Base-by-base conservation (phyloP, 805 yeast species). In the Metschnikowia cubensis region DNA sequence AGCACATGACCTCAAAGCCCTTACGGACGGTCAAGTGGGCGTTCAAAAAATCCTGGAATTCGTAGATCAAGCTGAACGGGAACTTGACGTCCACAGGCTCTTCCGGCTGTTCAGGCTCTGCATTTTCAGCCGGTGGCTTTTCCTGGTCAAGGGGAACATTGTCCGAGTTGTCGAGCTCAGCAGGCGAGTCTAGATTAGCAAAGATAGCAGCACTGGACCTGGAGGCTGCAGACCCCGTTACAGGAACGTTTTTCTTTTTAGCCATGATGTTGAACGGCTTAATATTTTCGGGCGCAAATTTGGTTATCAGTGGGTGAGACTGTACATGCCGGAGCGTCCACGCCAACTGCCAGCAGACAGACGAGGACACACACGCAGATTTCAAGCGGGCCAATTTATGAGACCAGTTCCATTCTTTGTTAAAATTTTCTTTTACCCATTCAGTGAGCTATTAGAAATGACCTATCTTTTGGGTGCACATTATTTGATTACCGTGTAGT, bases 21-120 rank as follows among this genome's bases (percentile, higher is more conserved):
- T 60, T 65, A n/a, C 63, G 42, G 35, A 66, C 56, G 13, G 59
- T 58, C 60, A 73, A 51, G 35, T 67, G 56, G 4, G 63, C 70
- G 50, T 72, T 73, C 40, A 72, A 56, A 47, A 66, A 71, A 48
- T 74, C 78, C 51, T 74, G 78, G 15, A 62, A 52, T 13, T 57
- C 54, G 54, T 59, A 73, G 18, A 72, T 50, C 22, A 53, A 37
- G 20, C 35, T 55, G 44, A 55, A 40, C 1, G 63, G 62, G 20
- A 55, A 54, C 22, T 43, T 49, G 31, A 37, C 48, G 36, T 48
- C 39, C 18, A 42, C 53, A 11, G 51, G 53, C 21, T 34, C 33
- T 7, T 46, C 50, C 10, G 47, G 48, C 14, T 45, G 48, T 11
- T 37, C 51, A 14, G 43, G 20, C 32, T 18, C 18, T 17, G 41